Evolutionary conservation across 257 asterid species (phyloP).

Genomic region (Vinca minor): DNA sequence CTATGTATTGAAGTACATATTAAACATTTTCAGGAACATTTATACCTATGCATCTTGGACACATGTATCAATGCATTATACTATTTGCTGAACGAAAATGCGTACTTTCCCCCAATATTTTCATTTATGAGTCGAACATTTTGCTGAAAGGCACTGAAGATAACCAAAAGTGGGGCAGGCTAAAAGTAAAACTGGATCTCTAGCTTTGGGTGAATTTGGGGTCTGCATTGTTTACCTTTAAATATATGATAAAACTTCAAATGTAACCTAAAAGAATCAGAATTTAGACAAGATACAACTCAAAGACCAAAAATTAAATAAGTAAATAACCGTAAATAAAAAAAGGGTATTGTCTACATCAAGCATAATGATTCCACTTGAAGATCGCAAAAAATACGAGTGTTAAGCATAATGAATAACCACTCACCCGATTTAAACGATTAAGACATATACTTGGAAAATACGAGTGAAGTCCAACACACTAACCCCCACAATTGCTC

Average conservation of each 20-base stretch:
- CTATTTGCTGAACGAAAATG: not conserved
- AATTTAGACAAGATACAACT: conserved; percentile 23
- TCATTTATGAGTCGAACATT: not conserved
- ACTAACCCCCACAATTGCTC: conserved; percentile 93
- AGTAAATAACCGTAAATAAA: too few relatives aligned
- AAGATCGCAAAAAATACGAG: not conserved
- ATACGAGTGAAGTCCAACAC: conserved; percentile 82
- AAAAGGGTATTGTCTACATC: not conserved
- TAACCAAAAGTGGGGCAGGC: not conserved
- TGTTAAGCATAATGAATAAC: not conserved
- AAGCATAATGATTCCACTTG: not conserved
- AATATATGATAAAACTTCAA: conserved; percentile 48
- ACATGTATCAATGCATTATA: not conserved
- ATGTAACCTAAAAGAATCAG: conserved; percentile 36
- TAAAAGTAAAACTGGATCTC: not conserved
- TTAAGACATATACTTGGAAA: conserved; percentile 60
- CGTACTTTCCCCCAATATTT: not conserved
- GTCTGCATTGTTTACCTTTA: conserved; percentile 76
- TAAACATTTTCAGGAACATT: not conserved
- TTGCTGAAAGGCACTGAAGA: not conserved
- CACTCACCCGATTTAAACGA: conserved; percentile 78
- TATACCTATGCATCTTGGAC: not conserved
- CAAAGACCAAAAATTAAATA: conserved; percentile 1
- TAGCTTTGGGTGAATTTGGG: conserved; percentile 75
- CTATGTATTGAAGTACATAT: not conserved